A percentile compares a stretch with the other conserved stretches of the same genome.
Evolutionary conservation across 805 yeast genomes (phyloP).

Genomic region (Gaillardinia entomophila): DNA sequence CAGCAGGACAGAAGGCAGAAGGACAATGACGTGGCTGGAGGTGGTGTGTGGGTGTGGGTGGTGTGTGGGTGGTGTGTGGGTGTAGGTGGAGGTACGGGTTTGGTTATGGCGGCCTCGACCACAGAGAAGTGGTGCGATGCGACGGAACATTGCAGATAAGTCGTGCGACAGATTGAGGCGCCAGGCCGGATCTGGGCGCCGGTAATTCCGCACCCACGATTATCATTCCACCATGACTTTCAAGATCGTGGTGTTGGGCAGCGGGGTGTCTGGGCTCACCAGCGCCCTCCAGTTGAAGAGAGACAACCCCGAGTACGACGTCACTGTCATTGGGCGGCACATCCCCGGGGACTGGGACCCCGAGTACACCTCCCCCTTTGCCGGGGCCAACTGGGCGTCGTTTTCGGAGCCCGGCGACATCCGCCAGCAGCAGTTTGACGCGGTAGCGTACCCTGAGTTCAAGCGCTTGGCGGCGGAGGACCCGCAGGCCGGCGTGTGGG

Average conservation of each 20-base stretch:
- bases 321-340: slow-evolving; percentile 28
- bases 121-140: no score
- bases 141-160: no score
- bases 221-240: slow-evolving; percentile 3
- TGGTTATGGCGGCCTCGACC: no score
- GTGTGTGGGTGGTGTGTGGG: no score
- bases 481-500: slow-evolving; percentile 42
- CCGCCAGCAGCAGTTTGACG: slow-evolving; percentile 30
- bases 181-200: no score
- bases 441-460: slow-evolving; percentile 43
- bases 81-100: no score
- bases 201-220: no score
- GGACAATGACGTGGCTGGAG: no score
- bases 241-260: slow-evolving; percentile 14
- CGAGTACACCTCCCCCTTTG: slow-evolving; percentile 59
- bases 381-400: slow-evolving; percentile 70
- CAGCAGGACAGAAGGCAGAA: no score
- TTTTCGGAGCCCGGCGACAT: slow-evolving; percentile 42
- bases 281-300: slow-evolving; percentile 25
- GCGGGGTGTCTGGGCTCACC: slow-evolving; percentile 36
- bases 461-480: slow-evolving; percentile 37
- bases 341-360: slow-evolving; percentile 52
- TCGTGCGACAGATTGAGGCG: no score
- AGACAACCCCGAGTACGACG: slow-evolving; percentile 8
- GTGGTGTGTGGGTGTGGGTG: no score